These are phyloP conservation scores for Phlebiopsis gigantea DNA, from an alignment of 768 basidiomycete species.

Conservation along the genomic window DNA sequence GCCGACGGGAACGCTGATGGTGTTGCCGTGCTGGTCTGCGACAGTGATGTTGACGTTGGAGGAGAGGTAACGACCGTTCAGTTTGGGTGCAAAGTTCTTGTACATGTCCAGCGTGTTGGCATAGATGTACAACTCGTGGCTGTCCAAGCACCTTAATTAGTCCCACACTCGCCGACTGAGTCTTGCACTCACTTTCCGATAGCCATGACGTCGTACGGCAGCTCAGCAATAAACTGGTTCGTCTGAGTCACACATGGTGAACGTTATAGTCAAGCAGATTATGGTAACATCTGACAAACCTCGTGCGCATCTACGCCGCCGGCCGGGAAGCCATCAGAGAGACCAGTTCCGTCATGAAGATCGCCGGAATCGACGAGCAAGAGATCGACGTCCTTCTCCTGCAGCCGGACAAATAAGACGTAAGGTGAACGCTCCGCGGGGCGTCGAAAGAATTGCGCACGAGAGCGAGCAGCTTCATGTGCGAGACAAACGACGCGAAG, in stretches of 20 bases:
- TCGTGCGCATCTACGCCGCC: conserved; percentile 72
- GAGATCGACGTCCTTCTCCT: conserved; percentile 74
- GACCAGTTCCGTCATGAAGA: conserved; percentile 72
- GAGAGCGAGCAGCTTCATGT: conserved; percentile 72
- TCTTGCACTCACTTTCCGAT: conserved; percentile 64
- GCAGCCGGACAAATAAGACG: not conserved
- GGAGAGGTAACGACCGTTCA: conserved; percentile 71
- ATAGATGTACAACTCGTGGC: conserved; percentile 78
- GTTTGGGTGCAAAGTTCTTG: conserved; percentile 58
- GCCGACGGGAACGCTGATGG: conserved; percentile 39
- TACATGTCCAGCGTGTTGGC: conserved; percentile 66
- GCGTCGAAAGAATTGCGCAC: conserved; percentile 27
- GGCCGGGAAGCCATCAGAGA: conserved; percentile 68
- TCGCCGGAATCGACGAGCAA: conserved; percentile 82
- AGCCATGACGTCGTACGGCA: conserved; percentile 78
- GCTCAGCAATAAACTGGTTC: conserved; percentile 65
- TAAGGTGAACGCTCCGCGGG: not conserved
- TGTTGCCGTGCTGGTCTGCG: conserved; percentile 32
- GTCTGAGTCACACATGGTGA: conserved; percentile 33
- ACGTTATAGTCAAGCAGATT: not conserved
- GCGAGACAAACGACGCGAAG: conserved; percentile 78
- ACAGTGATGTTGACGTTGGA: conserved; percentile 86
- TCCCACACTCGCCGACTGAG: conserved; percentile 2
- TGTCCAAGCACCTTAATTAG: conserved; percentile 29
- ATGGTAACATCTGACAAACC: conserved; percentile 30